Evolutionary conservation across 352 stramenopile species (phyloP).

Genomic region (Aphanomyces astaci): DNA sequence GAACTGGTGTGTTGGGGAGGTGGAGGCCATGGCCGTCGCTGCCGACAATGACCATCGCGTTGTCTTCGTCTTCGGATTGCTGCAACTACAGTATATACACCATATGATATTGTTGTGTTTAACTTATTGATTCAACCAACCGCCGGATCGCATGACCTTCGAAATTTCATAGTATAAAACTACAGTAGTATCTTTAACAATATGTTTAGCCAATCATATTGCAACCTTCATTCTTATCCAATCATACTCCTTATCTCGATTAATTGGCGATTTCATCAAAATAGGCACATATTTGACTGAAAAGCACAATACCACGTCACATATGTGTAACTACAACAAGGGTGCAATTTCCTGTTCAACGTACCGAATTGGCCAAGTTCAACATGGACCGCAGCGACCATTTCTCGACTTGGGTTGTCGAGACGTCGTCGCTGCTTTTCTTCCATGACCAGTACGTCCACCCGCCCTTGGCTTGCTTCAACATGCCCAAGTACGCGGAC

Average conservation of each 20-base stretch:
- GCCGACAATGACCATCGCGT: background rate
- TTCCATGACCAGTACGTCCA: conserved; percentile 23
- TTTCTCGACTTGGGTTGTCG: background rate
- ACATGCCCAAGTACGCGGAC: background rate
- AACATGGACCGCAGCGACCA: conserved; percentile 14
- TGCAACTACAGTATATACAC: too few relatives aligned
- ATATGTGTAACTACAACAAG: background rate
- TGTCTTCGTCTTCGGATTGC: background rate
- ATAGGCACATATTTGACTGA: too few relatives aligned
- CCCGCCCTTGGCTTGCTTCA: background rate
- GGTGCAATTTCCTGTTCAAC: background rate
- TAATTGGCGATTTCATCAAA: too few relatives aligned
- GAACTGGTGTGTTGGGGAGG: too few relatives aligned
- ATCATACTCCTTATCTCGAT: too few relatives aligned
- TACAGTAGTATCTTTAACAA: too few relatives aligned
- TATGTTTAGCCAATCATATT: too few relatives aligned
- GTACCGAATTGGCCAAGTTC: background rate
- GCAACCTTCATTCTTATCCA: background rate
- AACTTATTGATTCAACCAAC: too few relatives aligned
- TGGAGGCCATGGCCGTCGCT: background rate
- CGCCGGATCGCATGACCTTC: too few relatives aligned
- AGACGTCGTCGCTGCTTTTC: conserved; percentile 1
- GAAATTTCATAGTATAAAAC: too few relatives aligned
- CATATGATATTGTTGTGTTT: too few relatives aligned
- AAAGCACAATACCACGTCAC: too few relatives aligned